Base-by-base conservation (phyloP, 257 asterid genomes). In the Nemophila menziesii region DNA sequence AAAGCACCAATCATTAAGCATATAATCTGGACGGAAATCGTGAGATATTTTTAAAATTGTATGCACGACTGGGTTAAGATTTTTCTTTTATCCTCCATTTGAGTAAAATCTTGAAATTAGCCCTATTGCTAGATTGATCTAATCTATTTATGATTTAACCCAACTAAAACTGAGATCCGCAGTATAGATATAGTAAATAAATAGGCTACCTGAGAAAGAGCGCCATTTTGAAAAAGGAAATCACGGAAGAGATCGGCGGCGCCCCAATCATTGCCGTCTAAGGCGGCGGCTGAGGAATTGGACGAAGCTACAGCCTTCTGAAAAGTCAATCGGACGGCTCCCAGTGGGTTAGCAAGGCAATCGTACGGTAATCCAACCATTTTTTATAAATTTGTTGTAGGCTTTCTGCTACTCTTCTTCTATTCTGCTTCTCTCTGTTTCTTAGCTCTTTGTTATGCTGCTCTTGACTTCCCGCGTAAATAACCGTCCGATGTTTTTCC, bases 351-450 rank as follows among this genome's bases (percentile, higher is more conserved):
- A 1, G 78, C 69, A 8, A 89, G 63, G 72, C 79, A 84, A 63
- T 89, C 97, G 56, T 75, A 80, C 52, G 77, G 90, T 34, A 75
- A 44, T 1, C 93, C 95, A 38, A 80, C 95, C 97, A 87, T 83
- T 19, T 26, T 63, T 42, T 55, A 20, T 15, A 17, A 5, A 29
- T 2, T 29, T 10, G 12, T 48, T 18, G 7, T 5, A 3, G 4
- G 14, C 13, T 8, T 20, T 23, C 4, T 5, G n/a, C 11, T 17
- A 22, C 10, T 17, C 22, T 14, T 17, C 22, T 14, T 22, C 15
- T 22, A 26, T n/a, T n/a, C n/a, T n/a, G n/a, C 12, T 39, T 46
- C 23, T 16, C 36, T n/a, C 44, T 9, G 21, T 21, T 22, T 26
- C 7, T 16, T 4, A 8, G 3, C 6, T 3, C 17, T 14, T 37